Evolutionary conservation across 2,329 filamentous ascomycete genomes (phyloP).

Genomic region (Thielaviopsis cerberus): DNA sequence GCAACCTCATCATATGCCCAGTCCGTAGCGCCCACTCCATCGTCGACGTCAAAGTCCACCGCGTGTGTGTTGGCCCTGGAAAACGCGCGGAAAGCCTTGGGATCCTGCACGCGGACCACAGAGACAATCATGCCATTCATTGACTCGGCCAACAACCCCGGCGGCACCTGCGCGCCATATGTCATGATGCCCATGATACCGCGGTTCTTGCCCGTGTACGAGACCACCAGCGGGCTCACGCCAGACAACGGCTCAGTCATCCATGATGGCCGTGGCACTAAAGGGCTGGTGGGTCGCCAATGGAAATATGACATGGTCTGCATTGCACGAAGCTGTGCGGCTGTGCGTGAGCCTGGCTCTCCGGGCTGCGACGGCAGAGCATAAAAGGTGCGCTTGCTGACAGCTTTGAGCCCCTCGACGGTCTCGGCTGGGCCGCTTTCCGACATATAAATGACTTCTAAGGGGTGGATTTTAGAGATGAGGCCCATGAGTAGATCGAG

Average conservation of each 20-base stretch:
- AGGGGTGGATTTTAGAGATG: conserved; percentile 33
- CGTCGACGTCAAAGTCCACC: conserved; percentile 14
- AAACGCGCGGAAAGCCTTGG: conserved; percentile 25
- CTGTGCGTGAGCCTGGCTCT: conserved; percentile 38
- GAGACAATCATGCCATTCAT: conserved; percentile 56
- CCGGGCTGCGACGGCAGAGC: conserved; percentile 40
- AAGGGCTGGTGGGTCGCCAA: conserved; percentile 10
- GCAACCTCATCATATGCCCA: conserved; percentile 2
- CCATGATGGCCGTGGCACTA: conserved; percentile 24
- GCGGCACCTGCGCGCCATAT: conserved; percentile 44
- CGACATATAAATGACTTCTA: conserved; percentile 51
- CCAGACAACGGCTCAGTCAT: conserved; percentile 35
- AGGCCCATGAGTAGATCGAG: conserved; percentile 44
- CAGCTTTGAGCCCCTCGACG: conserved; percentile 31
- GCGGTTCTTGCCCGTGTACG: conserved; percentile 30
- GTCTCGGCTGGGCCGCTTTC: conserved; percentile 40
- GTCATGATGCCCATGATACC: conserved; percentile 48
- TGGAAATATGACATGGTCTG: conserved; percentile 72
- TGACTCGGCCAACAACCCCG: conserved; percentile 40
- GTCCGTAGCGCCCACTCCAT: background rate
- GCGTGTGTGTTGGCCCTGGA: conserved; percentile 9
- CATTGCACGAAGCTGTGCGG: conserved; percentile 51
- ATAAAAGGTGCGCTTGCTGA: conserved; percentile 25
- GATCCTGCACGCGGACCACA: conserved; percentile 41
- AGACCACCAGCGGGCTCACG: conserved; percentile 41